Evolutionary conservation across 2,329 filamentous ascomycete species (phyloP).

Genomic region (Niveomyces coronatus): DNA sequence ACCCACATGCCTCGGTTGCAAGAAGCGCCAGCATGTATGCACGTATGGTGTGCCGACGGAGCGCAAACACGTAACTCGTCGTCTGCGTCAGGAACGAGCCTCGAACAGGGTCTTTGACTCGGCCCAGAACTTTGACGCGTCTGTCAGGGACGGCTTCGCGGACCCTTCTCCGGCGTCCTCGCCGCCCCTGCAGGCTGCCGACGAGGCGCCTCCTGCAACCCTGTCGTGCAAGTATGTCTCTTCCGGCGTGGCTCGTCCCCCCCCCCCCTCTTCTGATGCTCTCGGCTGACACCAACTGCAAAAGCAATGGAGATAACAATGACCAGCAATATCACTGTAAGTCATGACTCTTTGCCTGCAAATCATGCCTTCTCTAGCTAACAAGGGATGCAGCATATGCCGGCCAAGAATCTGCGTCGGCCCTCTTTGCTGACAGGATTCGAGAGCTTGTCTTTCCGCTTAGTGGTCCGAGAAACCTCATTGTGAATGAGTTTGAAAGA

Average conservation of each 20-base stretch:
- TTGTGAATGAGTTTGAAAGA: slow-evolving; percentile 44
- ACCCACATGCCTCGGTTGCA: slow-evolving; percentile 47
- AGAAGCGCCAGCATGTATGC: slow-evolving; percentile 39
- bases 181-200: too few species aligned
- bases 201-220: too few species aligned
- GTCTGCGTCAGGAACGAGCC: not conserved
- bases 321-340: too few species aligned
- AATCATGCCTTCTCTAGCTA: not conserved
- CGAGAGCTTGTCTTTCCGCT: slow-evolving; percentile 48
- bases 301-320: too few species aligned
- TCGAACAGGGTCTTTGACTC: too few species aligned
- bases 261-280: too few species aligned
- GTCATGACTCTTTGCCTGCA: not conserved
- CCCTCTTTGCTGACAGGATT: slow-evolving; percentile 51
- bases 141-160: too few species aligned
- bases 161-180: too few species aligned
- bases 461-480: slow-evolving; percentile 41
- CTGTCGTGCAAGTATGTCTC: too few species aligned
- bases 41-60: slow-evolving; percentile 25
- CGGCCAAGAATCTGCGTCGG: slow-evolving; percentile 51
- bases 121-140: too few species aligned
- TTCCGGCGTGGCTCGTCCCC: too few species aligned
- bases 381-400: slow-evolving; percentile 38
- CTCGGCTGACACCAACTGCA: too few species aligned
- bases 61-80: not conserved